These are phyloP conservation scores for Trichoderma harzianum DNA, from an alignment of 2,329 filamentous ascomycete genomes.

Conservation along the genomic window DNA sequence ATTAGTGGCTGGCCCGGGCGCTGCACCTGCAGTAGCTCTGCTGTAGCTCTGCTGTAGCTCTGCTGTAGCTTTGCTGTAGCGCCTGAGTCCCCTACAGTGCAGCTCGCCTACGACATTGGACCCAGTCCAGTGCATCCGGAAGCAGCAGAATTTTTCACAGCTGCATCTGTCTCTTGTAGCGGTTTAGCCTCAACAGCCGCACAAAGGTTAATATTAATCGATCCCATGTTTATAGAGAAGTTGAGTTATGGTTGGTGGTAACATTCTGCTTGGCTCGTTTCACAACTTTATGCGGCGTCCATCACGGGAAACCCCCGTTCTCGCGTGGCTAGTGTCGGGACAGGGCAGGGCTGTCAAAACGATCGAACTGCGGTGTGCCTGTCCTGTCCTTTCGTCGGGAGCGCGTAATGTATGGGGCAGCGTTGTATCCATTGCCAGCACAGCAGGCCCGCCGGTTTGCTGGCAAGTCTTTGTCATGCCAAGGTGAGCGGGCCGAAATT, in stretches of 20 bases:
- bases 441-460: conserved; percentile 1
- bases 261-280: neutral
- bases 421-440: neutral
- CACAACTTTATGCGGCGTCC: neutral
- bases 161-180: neutral
- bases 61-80: conserved; percentile 2
- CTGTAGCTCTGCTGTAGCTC: neutral
- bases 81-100: neutral
- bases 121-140: neutral
- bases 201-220: neutral
- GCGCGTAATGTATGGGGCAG: neutral
- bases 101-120: neutral
- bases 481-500: neutral
- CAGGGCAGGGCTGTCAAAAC: neutral
- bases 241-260: neutral
- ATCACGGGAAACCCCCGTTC: neutral
- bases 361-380: neutral
- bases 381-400: neutral
- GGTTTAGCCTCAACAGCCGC: neutral
- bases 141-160: neutral
- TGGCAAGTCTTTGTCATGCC: neutral
- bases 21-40: conserved; percentile 9
- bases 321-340: neutral
- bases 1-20: conserved; percentile 1
- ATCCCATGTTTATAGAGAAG: neutral